A percentile compares a stretch with the other conserved stretches of the same genome.
These are phyloP conservation scores for Epichloe brachyelytri DNA, from an alignment of 2,329 filamentous ascomycete species.

Conservation along the genomic window DNA sequence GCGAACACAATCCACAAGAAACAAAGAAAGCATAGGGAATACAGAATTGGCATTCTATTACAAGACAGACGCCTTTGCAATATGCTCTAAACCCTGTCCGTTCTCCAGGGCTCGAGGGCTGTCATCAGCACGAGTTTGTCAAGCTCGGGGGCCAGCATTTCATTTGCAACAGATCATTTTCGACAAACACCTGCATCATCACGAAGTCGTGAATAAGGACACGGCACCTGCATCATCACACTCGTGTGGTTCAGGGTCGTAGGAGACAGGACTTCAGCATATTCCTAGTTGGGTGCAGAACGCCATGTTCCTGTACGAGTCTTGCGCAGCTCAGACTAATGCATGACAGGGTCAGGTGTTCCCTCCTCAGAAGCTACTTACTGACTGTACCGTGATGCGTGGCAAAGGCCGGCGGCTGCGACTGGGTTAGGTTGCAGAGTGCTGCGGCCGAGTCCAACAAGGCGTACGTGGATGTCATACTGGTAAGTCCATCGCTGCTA, in stretches of 20 bases:
- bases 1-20: neutral
- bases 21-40: neutral
- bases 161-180: too few relatives aligned
- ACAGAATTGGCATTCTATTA: neutral
- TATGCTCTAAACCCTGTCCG: too few relatives aligned
- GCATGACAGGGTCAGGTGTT: neutral
- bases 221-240: neutral
- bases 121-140: too few relatives aligned
- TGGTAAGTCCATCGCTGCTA: neutral
- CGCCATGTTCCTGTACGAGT: neutral
- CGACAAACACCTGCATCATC: neutral
- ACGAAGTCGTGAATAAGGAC: neutral
- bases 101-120: too few relatives aligned
- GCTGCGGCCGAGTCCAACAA: neutral
- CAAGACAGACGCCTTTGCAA: too few relatives aligned
- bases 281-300: neutral
- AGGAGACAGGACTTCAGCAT: neutral
- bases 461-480: neutral
- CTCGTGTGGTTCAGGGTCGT: neutral
- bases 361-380: neutral
- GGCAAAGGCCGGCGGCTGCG: neutral
- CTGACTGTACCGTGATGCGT: too few relatives aligned
- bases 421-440: neutral
- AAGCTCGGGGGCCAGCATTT: too few relatives aligned
- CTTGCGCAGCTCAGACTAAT: neutral